phyloP scores from a whole-genome alignment of 371 early-diverging fungal species.

The Mortierella sp. region DNA sequence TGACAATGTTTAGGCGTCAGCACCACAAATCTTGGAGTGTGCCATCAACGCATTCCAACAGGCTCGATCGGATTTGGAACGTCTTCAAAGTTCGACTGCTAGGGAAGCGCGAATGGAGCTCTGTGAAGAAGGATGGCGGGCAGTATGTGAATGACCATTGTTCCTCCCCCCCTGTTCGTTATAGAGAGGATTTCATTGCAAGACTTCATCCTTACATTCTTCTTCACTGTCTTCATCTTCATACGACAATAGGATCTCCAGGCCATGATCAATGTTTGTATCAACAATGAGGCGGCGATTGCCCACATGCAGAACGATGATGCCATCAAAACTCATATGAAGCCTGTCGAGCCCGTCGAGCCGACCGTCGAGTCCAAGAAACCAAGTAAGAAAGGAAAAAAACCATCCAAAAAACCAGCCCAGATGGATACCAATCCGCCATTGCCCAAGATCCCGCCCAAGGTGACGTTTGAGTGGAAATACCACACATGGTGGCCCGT shows the following conservation, averaged over 20 bases:
- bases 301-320: slow-evolving; percentile 12
- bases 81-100: slow-evolving; percentile 23
- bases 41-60: slow-evolving; percentile 39
- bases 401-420: background rate
- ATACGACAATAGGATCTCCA: slow-evolving; percentile 54
- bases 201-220: too few species aligned
- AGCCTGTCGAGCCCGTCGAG: background rate
- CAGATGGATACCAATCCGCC: too few species aligned
- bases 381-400: background rate
- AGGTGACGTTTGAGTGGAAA: slow-evolving; percentile 54
- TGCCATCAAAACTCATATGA: background rate
- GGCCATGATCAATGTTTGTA: slow-evolving; percentile 56
- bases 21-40: slow-evolving; percentile 34
- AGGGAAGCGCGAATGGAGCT: slow-evolving; percentile 57
- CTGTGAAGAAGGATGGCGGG: slow-evolving; percentile 56
- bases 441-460: slow-evolving; percentile 15
- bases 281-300: slow-evolving; percentile 55
- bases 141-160: slow-evolving; percentile 52
- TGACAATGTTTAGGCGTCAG: slow-evolving; percentile 26
- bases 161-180: too few species aligned
- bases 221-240: background rate
- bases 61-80: slow-evolving; percentile 54
- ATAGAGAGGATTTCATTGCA: too few species aligned
- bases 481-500: slow-evolving; percentile 67
- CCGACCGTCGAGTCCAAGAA: slow-evolving; percentile 4